Evolutionary conservation across 345 rosid genomes (phyloP), one percentile per base, ranked within the genome.

Genomic region (Eucalyptus microcorys): DNA sequence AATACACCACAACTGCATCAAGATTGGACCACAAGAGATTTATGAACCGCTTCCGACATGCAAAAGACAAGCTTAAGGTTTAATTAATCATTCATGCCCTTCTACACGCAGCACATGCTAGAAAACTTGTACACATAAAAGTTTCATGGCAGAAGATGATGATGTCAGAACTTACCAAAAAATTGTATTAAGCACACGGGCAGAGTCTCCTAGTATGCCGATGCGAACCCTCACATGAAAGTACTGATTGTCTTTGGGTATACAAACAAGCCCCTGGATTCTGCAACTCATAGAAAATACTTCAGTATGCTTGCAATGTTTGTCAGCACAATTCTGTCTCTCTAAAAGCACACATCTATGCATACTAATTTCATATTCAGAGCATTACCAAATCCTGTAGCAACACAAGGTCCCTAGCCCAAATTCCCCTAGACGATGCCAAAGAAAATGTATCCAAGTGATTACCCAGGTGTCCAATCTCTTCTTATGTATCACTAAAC

Each of bases 211-310:
- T 91, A 59, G 98, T 97, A 88, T 96, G 92, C 87, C 48, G 94
- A 91, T 96, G 98, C 8, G 97, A 95, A 87, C 99, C 99, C 66
- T 96, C 98, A 90, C 99, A 96, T 47, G 99, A 95, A 61, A 96
- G 93, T 93, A 95, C 89, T 32, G 99, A 94, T 86, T 95, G 94
- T 45, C 94, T 94, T 88, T 91, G 92, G 27, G 97, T 94, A 89
- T 94, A 96, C 92, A 97, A 94, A 94, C 99, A 97, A 80, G 98
- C 96, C 87, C 97, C 98, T 3, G 99, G 98, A 91, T 95, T 95
- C 99, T 96, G 97, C 89, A 88, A 90, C 49, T 49, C 59, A 52
- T 21, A 42, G 84, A 40, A 40, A 22, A 37, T 3, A 21, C 24
- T 42, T 76, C 84, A 76, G 84, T 22, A 76, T 7, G 14, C 2